Conservation (phyloP, 202 grass and related monocot species). For the Panicum hallii region DNA sequence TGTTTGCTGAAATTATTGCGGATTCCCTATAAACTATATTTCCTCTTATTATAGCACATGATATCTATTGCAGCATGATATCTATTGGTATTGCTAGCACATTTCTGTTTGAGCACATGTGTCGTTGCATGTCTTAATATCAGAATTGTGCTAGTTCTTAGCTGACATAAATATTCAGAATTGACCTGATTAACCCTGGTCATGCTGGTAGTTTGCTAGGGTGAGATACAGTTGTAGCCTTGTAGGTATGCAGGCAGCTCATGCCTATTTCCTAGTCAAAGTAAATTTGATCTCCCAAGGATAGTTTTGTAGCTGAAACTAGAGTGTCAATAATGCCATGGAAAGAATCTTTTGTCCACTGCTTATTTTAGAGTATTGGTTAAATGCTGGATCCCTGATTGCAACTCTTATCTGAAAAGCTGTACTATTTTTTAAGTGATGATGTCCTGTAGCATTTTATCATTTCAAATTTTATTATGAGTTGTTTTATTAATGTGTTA, state of each 20-base stretch:
- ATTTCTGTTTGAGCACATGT: background rate
- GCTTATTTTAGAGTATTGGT: background rate
- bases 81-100: background rate
- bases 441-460: background rate
- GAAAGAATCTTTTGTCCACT: background rate
- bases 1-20: slow-evolving; percentile 10
- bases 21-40: background rate
- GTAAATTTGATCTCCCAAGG: background rate
- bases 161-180: background rate
- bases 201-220: too few relatives aligned
- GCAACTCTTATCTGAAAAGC: background rate
- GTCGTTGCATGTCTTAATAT: background rate
- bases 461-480: background rate
- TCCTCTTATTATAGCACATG: background rate
- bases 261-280: background rate
- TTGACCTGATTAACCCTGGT: background rate
- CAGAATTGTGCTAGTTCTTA: background rate
- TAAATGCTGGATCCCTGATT: background rate
- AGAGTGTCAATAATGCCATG: background rate
- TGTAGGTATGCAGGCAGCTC: background rate
- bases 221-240: background rate
- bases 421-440: background rate
- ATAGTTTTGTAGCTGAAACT: background rate
- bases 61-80: background rate
- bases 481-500: background rate